A percentile compares a stretch with the other conserved stretches of the same genome.
Conservation (phyloP, 108 stramenopile genomes). For the Bacterosira constricta region DNA sequence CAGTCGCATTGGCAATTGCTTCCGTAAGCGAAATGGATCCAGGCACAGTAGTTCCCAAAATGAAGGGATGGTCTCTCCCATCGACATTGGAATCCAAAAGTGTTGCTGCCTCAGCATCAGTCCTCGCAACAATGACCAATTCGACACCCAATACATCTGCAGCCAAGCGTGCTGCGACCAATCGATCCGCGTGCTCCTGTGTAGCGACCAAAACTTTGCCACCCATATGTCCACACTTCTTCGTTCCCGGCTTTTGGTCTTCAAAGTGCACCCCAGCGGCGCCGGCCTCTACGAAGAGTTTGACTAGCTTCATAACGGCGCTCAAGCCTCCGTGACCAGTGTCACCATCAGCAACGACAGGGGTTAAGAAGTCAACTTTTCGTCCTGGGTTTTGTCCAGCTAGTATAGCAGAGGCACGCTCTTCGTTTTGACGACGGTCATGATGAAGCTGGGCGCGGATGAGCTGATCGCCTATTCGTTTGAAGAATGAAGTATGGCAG, state of each 20-base stretch:
- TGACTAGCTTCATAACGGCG: slow-evolving; percentile 96
- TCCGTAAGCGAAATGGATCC: slow-evolving; percentile 67
- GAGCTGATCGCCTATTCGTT: slow-evolving; percentile 84
- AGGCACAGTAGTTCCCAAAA: slow-evolving; percentile 83
- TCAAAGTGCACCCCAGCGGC: slow-evolving; percentile 89
- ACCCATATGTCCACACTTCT: slow-evolving; percentile 97
- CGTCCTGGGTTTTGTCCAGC: slow-evolving; percentile 62
- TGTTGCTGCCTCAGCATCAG: slow-evolving; percentile 97
- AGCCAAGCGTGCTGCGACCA: slow-evolving; percentile 91
- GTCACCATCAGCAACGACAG: slow-evolving; percentile 95
- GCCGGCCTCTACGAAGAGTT: slow-evolving; percentile 94
- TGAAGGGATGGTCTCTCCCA: slow-evolving; percentile 96
- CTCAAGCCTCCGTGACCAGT: slow-evolving; percentile 91
- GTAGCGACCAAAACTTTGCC: slow-evolving; percentile 94
- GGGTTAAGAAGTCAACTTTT: slow-evolving; percentile 91
- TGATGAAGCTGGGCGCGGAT: slow-evolving; percentile 93
- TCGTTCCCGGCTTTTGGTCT: slow-evolving; percentile 93
- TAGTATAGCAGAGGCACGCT: slow-evolving; percentile 67
- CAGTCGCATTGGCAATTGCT: slow-evolving; percentile 51
- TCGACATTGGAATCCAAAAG: slow-evolving; percentile 94
- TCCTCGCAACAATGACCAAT: slow-evolving; percentile 89
- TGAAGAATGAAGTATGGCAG: neutral
- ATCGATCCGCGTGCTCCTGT: slow-evolving; percentile 94
- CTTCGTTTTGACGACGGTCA: slow-evolving; percentile 91
- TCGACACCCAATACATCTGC: slow-evolving; percentile 89